Conservation (phyloP, 805 yeast species). For the Nakazawaea molendinolei region DNA sequence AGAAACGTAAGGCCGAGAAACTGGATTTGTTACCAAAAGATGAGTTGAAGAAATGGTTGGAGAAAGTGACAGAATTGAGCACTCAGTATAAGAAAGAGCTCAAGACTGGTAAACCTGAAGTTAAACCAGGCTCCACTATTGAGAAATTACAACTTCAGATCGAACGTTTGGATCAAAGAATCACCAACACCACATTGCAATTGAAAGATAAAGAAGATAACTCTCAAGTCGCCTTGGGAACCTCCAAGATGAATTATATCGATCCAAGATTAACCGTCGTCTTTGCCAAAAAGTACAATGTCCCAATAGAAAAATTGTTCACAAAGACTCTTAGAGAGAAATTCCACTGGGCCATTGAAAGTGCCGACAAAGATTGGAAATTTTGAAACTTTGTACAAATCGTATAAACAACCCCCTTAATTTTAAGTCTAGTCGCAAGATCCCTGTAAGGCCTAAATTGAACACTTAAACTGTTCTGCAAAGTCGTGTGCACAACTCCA, state of each 20-base stretch:
- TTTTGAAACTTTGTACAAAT: constrained; percentile 40
- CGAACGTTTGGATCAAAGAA: constrained; percentile 65
- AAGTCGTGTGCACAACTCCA: too few relatives aligned
- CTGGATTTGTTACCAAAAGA: constrained; percentile 46
- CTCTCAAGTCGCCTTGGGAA: constrained; percentile 86
- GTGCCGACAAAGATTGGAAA: constrained; percentile 82
- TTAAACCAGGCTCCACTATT: constrained; percentile 43
- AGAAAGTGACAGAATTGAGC: constrained; percentile 44
- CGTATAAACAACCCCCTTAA: too few relatives aligned
- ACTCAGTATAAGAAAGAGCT: constrained; percentile 51
- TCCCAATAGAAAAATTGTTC: constrained; percentile 88
- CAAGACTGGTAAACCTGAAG: constrained; percentile 49
- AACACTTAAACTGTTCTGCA: too few relatives aligned
- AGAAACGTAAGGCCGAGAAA: constrained; percentile 54
- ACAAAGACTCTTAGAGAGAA: constrained; percentile 89
- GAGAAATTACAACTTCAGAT: constrained; percentile 72
- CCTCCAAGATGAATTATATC: constrained; percentile 90
- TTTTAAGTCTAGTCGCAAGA: too few relatives aligned
- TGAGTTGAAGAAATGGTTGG: constrained; percentile 53
- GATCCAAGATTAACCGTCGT: constrained; percentile 90
- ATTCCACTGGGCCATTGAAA: constrained; percentile 93
- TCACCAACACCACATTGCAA: constrained; percentile 61
- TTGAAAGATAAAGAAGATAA: constrained; percentile 91
- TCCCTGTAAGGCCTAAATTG: too few relatives aligned
- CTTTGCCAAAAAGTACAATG: constrained; percentile 78